Conservation (phyloP, 305 asterid genomes). For the Fraxinus latifolia region DNA sequence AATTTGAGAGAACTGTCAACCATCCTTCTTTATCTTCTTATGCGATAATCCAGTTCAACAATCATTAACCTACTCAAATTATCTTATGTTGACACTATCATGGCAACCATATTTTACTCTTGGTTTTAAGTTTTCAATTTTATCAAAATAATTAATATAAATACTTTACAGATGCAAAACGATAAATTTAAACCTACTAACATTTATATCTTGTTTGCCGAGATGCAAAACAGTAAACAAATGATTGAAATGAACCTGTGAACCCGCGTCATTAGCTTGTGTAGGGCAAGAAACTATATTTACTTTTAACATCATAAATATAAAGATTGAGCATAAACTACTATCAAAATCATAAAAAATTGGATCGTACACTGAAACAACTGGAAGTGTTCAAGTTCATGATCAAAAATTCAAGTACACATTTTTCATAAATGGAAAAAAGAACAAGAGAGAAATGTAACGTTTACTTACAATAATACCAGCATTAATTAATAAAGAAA, state of each 20-base stretch:
- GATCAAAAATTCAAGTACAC: background rate
- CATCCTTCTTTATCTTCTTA: background rate
- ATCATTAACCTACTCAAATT: background rate
- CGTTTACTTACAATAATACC: constrained; percentile 77
- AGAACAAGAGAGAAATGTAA: background rate
- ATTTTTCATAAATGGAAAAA: background rate
- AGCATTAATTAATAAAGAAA: constrained; percentile 75
- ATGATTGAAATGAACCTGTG: background rate
- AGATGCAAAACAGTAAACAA: background rate
- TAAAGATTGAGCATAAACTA: background rate
- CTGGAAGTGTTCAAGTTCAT: background rate
- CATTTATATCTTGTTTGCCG: background rate
- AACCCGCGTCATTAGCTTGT: background rate
- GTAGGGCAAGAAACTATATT: background rate
- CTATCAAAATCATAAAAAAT: background rate
- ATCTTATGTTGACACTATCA: background rate
- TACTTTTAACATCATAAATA: background rate
- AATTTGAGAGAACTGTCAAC: background rate
- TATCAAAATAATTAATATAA: background rate
- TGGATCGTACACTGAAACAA: background rate
- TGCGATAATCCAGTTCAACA: background rate
- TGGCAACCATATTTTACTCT: background rate
- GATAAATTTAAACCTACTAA: background rate
- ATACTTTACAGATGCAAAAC: background rate
- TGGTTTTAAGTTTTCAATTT: background rate